Conservation (phyloP, 164 flowering plant species). For the Vitis rupestris region DNA sequence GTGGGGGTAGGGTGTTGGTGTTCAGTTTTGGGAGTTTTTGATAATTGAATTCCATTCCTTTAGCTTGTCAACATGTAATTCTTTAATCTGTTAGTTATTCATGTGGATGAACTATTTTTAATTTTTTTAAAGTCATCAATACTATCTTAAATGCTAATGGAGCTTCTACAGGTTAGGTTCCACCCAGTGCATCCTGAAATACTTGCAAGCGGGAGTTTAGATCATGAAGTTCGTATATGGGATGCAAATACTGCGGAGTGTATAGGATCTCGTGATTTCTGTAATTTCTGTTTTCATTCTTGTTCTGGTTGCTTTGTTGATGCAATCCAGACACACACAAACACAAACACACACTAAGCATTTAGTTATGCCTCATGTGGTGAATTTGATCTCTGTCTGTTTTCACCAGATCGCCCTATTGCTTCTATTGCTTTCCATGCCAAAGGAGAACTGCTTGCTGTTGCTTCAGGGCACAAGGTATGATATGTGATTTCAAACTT, state of each 20-base stretch:
- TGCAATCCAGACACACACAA: background rate
- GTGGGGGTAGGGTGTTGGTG: no score
- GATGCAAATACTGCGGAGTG: conserved; percentile 85
- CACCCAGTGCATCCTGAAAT: conserved; percentile 79
- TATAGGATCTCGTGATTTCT: conserved; percentile 79
- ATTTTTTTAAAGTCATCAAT: no score
- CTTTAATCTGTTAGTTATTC: no score
- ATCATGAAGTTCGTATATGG: conserved; percentile 97
- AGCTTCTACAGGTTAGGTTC: conserved; percentile 75
- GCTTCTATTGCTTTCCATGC: conserved; percentile 99
- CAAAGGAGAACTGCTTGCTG: conserved; percentile 86
- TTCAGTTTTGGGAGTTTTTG: no score
- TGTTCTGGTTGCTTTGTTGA: background rate
- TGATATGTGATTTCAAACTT: conserved; percentile 3
- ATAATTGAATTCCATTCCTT: no score
- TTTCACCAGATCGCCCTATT: conserved; percentile 77
- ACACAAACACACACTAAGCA: background rate
- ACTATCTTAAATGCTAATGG: conserved; percentile 3
- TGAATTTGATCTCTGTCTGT: background rate
- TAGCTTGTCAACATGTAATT: no score
- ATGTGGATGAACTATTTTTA: no score
- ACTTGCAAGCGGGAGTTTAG: conserved; percentile 97
- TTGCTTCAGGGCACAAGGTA: conserved; percentile 99
- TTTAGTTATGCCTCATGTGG: background rate
- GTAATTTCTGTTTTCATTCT: conserved; percentile 36